Percentiles rank a stretch among this genome's conserved stretches.
These are phyloP conservation scores for Colletotrichum scovillei DNA, from an alignment of 2,329 filamentous ascomycete genomes.

Conservation along the genomic window DNA sequence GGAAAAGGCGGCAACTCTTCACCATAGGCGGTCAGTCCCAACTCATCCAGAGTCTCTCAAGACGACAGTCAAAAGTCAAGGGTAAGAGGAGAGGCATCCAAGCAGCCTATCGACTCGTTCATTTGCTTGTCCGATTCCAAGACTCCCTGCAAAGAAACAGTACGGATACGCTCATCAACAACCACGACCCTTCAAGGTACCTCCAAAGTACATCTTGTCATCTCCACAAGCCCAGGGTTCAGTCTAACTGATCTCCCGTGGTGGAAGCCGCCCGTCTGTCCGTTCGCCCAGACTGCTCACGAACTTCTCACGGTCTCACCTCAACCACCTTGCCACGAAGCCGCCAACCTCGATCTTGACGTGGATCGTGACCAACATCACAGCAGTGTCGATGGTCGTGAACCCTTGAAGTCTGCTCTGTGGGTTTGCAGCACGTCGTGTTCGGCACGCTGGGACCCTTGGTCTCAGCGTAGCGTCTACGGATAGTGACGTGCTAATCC, in stretches of 20 bases:
- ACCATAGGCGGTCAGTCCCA: slow-evolving; percentile 6
- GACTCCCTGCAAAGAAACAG: not conserved
- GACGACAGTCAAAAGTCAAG: not conserved
- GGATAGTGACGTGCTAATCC: slow-evolving; percentile 12
- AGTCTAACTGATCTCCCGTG: not conserved
- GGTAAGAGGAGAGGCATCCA: not conserved
- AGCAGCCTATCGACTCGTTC: not conserved
- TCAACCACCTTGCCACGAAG: not conserved
- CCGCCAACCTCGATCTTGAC: not conserved
- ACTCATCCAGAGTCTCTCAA: too few species aligned
- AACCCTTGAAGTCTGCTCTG: not conserved
- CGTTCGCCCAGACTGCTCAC: slow-evolving; percentile 3
- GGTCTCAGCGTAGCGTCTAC: slow-evolving; percentile 7
- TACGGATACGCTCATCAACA: not conserved
- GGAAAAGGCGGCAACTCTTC: slow-evolving; percentile 27
- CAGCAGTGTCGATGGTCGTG: not conserved
- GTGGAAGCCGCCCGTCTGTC: not conserved
- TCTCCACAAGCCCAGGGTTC: not conserved
- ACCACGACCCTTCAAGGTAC: not conserved
- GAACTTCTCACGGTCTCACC: not conserved
- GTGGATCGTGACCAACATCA: not conserved
- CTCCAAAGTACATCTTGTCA: not conserved
- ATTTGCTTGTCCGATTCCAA: not conserved
- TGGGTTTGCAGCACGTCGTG: slow-evolving; percentile 11
- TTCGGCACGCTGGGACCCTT: slow-evolving; percentile 15